Conservation (phyloP, 2,329 filamentous ascomycete species). For the Rachicladosporium sp. region DNA sequence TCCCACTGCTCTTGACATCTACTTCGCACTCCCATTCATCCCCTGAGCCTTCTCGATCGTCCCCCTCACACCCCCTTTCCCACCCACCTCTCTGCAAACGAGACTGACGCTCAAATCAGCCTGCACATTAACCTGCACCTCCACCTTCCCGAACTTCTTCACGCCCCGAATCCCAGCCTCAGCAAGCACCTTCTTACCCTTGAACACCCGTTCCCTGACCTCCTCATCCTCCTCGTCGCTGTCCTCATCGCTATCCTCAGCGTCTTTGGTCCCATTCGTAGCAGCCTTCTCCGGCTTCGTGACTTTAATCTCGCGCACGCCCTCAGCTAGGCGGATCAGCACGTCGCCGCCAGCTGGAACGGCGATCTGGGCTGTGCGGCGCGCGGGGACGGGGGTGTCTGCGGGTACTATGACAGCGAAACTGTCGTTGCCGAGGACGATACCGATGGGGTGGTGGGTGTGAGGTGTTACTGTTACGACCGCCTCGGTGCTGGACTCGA, state of each 20-base stretch:
- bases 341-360: slow-evolving; percentile 76
- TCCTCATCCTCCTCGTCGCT: slow-evolving; percentile 74
- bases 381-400: slow-evolving; percentile 81
- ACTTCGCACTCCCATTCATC: too few species aligned
- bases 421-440: slow-evolving; percentile 52
- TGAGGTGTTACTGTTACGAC: slow-evolving; percentile 91
- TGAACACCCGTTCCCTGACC: slow-evolving; percentile 82
- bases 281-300: slow-evolving; percentile 68
- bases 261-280: slow-evolving; percentile 46
- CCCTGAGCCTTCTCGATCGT: background rate
- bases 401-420: slow-evolving; percentile 74
- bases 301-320: slow-evolving; percentile 80
- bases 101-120: slow-evolving; percentile 69
- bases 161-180: slow-evolving; percentile 74
- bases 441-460: slow-evolving; percentile 75
- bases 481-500: slow-evolving; percentile 90
- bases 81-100: slow-evolving; percentile 73
- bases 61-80: slow-evolving; percentile 71
- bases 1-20: too few species aligned
- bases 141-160: slow-evolving; percentile 81
- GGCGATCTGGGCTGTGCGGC: slow-evolving; percentile 67
- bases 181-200: slow-evolving; percentile 67
- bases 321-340: slow-evolving; percentile 78
- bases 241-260: slow-evolving; percentile 47
- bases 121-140: slow-evolving; percentile 81